Conservation (phyloP, 805 yeast genomes). For the Wickerhamomyces sydowiorum region DNA sequence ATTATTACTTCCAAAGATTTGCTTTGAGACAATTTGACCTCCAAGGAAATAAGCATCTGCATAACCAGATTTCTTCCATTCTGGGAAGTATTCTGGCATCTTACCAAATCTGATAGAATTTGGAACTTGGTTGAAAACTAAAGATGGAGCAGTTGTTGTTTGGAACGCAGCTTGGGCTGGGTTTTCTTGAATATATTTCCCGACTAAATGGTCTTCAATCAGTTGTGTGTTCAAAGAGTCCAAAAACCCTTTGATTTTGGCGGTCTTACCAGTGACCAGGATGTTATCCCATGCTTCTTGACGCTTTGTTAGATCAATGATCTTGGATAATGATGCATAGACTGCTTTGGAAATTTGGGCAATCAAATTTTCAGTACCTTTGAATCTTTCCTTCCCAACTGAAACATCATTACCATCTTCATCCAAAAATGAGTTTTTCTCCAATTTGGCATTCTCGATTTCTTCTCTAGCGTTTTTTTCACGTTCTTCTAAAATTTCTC, state of each 20-base stretch:
- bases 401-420: conserved; percentile 45
- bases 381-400: conserved; percentile 88
- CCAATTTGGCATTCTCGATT: conserved; percentile 60
- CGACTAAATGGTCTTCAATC: conserved; percentile 47
- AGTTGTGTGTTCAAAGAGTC: conserved; percentile 61
- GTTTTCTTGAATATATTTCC: conserved; percentile 22
- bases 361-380: conserved; percentile 64
- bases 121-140: conserved; percentile 64
- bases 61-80: conserved; percentile 82
- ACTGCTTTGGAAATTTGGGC: conserved; percentile 47
- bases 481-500: conserved; percentile 63
- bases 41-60: conserved; percentile 79
- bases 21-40: conserved; percentile 82
- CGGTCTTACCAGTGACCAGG: conserved; percentile 73
- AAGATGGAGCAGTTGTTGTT: conserved; percentile 12
- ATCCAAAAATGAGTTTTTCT: conserved; percentile 67
- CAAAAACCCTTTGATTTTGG: conserved; percentile 67
- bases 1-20: conserved; percentile 61
- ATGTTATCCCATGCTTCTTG: conserved; percentile 84
- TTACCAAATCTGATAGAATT: conserved; percentile 62
- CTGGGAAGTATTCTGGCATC: conserved; percentile 89
- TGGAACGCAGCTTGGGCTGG: conserved; percentile 25
- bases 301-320: conserved; percentile 65
- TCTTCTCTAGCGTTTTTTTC: conserved; percentile 39
- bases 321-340: conserved; percentile 42